phyloP scores from a whole-genome alignment of 495 filamentous ascomycete species.

The Aspergillus olivimuriae region DNA sequence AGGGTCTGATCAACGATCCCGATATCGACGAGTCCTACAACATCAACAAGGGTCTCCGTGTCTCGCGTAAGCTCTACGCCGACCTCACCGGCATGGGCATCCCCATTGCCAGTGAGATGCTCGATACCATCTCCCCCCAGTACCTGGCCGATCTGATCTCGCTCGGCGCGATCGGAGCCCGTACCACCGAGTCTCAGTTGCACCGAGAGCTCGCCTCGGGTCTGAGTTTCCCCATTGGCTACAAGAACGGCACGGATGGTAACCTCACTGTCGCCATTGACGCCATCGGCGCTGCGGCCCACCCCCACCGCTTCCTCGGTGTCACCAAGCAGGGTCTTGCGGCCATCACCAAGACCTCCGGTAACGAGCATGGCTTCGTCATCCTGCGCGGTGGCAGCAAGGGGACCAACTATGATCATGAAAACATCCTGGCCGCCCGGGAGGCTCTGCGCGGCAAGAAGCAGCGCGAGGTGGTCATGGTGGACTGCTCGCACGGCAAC shows the following conservation, averaged over 20 bases:
- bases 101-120: slow-evolving; percentile 95
- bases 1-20: slow-evolving; percentile 97
- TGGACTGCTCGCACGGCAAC: slow-evolving; percentile 91
- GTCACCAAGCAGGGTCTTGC: slow-evolving; percentile 98
- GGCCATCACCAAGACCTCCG: slow-evolving; percentile 84
- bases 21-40: slow-evolving; percentile 96
- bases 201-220: slow-evolving; percentile 96
- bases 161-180: slow-evolving; percentile 89
- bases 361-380: slow-evolving; percentile 96
- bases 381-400: slow-evolving; percentile 86
- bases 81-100: slow-evolving; percentile 81
- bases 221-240: slow-evolving; percentile 94
- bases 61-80: slow-evolving; percentile 82
- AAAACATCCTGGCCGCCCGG: slow-evolving; percentile 69
- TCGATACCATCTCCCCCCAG: slow-evolving; percentile 96
- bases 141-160: slow-evolving; percentile 95
- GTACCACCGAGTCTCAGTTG: slow-evolving; percentile 95
- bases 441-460: slow-evolving; percentile 79
- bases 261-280: slow-evolving; percentile 91
- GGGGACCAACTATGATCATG: slow-evolving; percentile 92
- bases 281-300: slow-evolving; percentile 84
- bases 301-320: slow-evolving; percentile 95
- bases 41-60: slow-evolving; percentile 96
- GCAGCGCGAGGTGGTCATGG: slow-evolving; percentile 87
- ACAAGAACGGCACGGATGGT: slow-evolving; percentile 99